A percentile compares a stretch with the other conserved stretches of the same genome.
These are phyloP conservation scores for Spergularia bocconei DNA, from an alignment of 148 eudicot species.

Conservation along the genomic window DNA sequence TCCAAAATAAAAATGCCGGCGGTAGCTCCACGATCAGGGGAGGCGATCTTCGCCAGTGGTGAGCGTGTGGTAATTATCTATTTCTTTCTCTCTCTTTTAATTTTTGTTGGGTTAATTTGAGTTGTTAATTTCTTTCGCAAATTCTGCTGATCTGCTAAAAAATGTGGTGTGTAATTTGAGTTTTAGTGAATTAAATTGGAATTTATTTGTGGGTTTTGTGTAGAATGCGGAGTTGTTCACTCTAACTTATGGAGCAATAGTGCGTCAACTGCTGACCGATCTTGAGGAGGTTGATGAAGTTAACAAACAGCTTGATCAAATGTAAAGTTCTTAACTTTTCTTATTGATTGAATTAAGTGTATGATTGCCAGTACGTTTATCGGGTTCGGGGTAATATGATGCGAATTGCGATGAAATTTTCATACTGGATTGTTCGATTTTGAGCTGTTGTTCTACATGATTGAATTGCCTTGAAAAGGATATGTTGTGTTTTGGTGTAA, in stretches of 20 bases:
- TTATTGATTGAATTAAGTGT: not conserved
- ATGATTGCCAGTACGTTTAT: not conserved
- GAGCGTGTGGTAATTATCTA: constrained; percentile 38
- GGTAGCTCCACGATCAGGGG: constrained; percentile 44
- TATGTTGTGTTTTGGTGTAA: not conserved
- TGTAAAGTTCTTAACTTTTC: constrained; percentile 31
- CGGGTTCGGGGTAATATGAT: not conserved
- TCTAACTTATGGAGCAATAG: constrained; percentile 95
- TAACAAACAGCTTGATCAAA: constrained; percentile 96
- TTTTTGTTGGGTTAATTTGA: not conserved
- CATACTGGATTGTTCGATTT: not conserved
- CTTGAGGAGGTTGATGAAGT: constrained; percentile 97
- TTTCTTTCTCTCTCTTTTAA: not conserved
- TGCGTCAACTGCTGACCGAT: constrained; percentile 88
- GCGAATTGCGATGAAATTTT: not conserved
- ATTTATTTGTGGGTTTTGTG: not conserved
- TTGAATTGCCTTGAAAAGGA: not conserved
- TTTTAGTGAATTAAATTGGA: not conserved
- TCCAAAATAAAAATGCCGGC: constrained; percentile 31
- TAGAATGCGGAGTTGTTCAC: constrained; percentile 95
- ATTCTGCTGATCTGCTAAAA: not conserved
- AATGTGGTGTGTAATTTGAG: not conserved
- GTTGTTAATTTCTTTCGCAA: not conserved
- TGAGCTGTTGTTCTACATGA: not conserved
- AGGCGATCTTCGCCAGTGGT: constrained; percentile 42